Evolutionary conservation across 2,329 filamentous ascomycete genomes (phyloP).

Genomic region (Penicillium concentricum): DNA sequence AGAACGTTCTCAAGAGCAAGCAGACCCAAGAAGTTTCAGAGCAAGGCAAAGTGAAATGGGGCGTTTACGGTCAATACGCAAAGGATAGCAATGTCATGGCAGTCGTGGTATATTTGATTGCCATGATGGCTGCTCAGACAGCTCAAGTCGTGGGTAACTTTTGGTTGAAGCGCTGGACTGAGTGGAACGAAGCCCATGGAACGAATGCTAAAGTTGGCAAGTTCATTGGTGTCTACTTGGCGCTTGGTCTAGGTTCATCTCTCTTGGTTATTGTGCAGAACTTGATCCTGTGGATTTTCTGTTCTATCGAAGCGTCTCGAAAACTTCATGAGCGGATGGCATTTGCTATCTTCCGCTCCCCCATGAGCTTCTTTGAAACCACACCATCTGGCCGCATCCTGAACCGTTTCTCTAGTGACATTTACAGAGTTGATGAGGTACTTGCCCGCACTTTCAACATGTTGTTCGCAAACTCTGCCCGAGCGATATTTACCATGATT

Average conservation of each 20-base stretch:
- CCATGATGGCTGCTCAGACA: conserved; percentile 76
- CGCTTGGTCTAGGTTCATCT: conserved; percentile 84
- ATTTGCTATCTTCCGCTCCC: conserved; percentile 92
- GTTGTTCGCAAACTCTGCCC: conserved; percentile 75
- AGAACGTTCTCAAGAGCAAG: conserved; percentile 69
- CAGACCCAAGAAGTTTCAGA: conserved; percentile 86
- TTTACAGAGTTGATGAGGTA: conserved; percentile 78
- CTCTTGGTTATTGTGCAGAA: conserved; percentile 86
- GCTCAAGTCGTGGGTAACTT: conserved; percentile 79
- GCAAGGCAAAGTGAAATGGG: conserved; percentile 98
- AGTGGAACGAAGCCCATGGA: conserved; percentile 67
- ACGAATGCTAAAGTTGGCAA: conserved; percentile 76
- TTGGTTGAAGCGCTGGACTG: conserved; percentile 93
- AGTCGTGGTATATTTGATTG: conserved; percentile 74
- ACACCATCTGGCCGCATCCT: conserved; percentile 95
- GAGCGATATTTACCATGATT: conserved; percentile 77
- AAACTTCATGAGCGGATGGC: conserved; percentile 98
- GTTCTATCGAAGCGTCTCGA: conserved; percentile 95
- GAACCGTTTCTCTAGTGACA: conserved; percentile 83
- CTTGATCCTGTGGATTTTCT: conserved; percentile 97
- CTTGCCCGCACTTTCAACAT: conserved; percentile 97
- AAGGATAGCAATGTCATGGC: conserved; percentile 88
- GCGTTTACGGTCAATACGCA: conserved; percentile 90
- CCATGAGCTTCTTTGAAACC: conserved; percentile 98
- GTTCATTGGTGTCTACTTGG: conserved; percentile 94